Evolutionary conservation across 805 yeast genomes (phyloP), one percentile per base, ranked within the genome.

Genomic region (Saccharomycopsis capsularis): DNA sequence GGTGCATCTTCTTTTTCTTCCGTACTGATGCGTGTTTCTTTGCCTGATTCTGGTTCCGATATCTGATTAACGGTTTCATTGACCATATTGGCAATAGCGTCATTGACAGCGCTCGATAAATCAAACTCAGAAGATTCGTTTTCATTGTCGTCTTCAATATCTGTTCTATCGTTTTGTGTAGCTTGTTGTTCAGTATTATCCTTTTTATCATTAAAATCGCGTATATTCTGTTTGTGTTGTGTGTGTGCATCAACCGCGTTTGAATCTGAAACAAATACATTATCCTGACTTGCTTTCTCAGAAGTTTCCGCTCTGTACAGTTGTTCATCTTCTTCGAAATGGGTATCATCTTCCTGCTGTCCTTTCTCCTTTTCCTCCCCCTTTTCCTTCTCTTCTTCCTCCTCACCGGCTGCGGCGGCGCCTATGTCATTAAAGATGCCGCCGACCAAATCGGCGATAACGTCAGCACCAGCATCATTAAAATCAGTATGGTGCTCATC

Each of bases 401-500:
- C 19, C 15, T 43, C 51, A 2, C 36, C 43, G 5, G 6, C 15
- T 3, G 11, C 9, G 18, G 9, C 27, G 5, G 38, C 27, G 16
- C 22, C 22, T 19, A 41, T 46, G 15, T 41, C 40, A 16, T 40
- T 24, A 19, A 40, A 41, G 7, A 46, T 46, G 19, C 40, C 49
- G 21, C 36, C 39, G 15, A 46, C 43, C 19, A 46, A 22, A 42
- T 42, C 42, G 15, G 48, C 47, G 24, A 42, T 44, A 23, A 43
- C 35, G 19, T 44, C 39, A 22, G 16, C 19, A 24, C 35, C 34
- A 16, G 19, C 46, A 35, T 41, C 46, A 21, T 19, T 36, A n/a
- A 40, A 18, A 11, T 27, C 49, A 41, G 25, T 21, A 34, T 42
- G 15, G 16, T 47, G 51, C 15, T 57, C 60, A 40, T 60, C 64